Evolutionary conservation across 1,284 basidiomycete species (phyloP).

Genomic region (Hortiboletus rubellus): DNA sequence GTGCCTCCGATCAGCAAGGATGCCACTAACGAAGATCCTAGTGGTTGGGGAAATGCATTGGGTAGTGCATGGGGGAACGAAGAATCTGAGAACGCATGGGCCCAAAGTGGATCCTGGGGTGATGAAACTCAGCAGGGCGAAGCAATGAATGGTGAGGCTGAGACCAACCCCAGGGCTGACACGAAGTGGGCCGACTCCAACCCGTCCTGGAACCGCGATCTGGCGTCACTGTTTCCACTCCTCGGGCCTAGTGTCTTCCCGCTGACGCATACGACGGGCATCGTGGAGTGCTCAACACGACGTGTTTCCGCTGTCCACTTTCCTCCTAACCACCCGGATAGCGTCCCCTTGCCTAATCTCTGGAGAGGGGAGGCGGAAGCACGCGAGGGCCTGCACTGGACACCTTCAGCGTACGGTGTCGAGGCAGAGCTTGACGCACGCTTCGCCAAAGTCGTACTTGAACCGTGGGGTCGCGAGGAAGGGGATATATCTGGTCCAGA

Average conservation of each 20-base stretch:
- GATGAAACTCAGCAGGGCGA: slow-evolving; percentile 12
- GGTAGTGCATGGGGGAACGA: slow-evolving; percentile 8
- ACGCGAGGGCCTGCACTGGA: slow-evolving; percentile 14
- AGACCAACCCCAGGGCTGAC: background rate
- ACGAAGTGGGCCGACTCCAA: slow-evolving; percentile 17
- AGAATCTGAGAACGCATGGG: slow-evolving; percentile 15
- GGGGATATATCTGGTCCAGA: slow-evolving; percentile 39
- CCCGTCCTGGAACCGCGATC: slow-evolving; percentile 30
- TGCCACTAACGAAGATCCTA: background rate
- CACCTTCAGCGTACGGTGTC: slow-evolving; percentile 41
- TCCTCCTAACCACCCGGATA: slow-evolving; percentile 22
- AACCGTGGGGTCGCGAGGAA: slow-evolving; percentile 53
- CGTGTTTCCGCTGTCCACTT: slow-evolving; percentile 39
- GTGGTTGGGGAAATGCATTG: slow-evolving; percentile 9
- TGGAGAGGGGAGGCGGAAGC: background rate
- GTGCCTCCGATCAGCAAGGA: background rate
- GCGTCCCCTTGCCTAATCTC: background rate
- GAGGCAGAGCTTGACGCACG: slow-evolving; percentile 50
- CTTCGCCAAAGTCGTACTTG: slow-evolving; percentile 52
- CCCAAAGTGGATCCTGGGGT: slow-evolving; percentile 7
- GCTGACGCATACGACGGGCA: slow-evolving; percentile 49
- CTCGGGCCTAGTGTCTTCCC: slow-evolving; percentile 50
- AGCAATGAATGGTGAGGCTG: slow-evolving; percentile 1
- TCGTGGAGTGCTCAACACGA: slow-evolving; percentile 53
- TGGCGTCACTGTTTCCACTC: slow-evolving; percentile 36